Percentiles rank a stretch among this genome's conserved stretches.
Conservation (phyloP, 805 yeast species). For the Jamesozyma spencerorum region DNA sequence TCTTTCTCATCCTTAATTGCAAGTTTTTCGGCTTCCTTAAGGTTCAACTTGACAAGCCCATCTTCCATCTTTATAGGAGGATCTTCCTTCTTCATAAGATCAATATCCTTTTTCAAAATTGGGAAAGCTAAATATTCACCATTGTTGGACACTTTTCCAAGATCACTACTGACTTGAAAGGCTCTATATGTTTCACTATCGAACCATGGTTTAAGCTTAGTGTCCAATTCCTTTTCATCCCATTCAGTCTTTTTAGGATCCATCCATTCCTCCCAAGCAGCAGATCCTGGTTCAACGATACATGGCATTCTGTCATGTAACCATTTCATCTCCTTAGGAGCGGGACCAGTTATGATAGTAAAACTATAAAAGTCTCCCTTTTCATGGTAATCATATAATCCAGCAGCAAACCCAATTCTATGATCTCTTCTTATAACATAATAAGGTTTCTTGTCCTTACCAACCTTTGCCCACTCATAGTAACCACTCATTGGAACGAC, state of each 20-base stretch:
- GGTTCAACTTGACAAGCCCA: too few relatives aligned
- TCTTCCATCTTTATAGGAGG: too few relatives aligned
- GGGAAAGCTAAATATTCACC: conserved; percentile 29
- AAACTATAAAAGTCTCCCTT: conserved; percentile 36
- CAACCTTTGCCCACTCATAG: conserved; percentile 59
- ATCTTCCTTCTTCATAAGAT: conserved; percentile 1
- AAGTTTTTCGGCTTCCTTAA: too few relatives aligned
- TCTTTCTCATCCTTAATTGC: too few relatives aligned
- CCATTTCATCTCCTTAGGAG: conserved; percentile 53
- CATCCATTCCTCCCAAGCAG: conserved; percentile 60
- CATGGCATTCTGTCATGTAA: conserved; percentile 76
- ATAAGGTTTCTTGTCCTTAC: conserved; percentile 45
- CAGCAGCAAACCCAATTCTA: conserved; percentile 57
- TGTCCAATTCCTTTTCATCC: conserved; percentile 33
- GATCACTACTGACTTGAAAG: conserved; percentile 49
- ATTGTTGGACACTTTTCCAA: conserved; percentile 52
- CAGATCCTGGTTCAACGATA: conserved; percentile 47
- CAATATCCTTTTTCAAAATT: conserved; percentile 2
- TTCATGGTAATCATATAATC: conserved; percentile 33
- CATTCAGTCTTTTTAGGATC: conserved; percentile 32
- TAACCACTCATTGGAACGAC: conserved; percentile 76
- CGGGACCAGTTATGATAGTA: conserved; percentile 68
- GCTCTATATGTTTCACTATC: conserved; percentile 35
- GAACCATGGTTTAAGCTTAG: conserved; percentile 33
- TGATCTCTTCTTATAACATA: conserved; percentile 47